These are phyloP conservation scores for Colletotrichum brevisporum DNA, from an alignment of 2,329 filamentous ascomycete genomes.

Conservation along the genomic window DNA sequence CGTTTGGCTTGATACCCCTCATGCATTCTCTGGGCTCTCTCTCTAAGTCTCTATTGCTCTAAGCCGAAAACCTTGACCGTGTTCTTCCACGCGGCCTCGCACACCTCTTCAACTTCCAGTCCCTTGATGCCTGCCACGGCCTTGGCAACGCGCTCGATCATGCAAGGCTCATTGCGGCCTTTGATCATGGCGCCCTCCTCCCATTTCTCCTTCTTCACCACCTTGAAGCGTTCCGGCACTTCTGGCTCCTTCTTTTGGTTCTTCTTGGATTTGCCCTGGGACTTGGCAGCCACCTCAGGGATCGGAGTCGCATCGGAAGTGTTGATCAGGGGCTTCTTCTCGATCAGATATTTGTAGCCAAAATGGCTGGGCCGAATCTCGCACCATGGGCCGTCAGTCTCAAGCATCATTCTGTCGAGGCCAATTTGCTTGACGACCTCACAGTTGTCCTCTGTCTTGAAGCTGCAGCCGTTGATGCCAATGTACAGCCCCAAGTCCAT, in stretches of 20 bases:
- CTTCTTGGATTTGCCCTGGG: slow-evolving; percentile 59
- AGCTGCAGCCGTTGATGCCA: slow-evolving; percentile 95
- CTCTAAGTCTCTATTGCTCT: slow-evolving; percentile 59
- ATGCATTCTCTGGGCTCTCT: slow-evolving; percentile 1
- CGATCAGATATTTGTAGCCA: slow-evolving; percentile 78
- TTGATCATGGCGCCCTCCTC: slow-evolving; percentile 90
- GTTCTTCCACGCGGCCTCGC: slow-evolving; percentile 88
- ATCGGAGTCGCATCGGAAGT: slow-evolving; percentile 41
- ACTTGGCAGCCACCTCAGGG: slow-evolving; percentile 43
- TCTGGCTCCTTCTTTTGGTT: slow-evolving; percentile 74
- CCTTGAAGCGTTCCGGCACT: slow-evolving; percentile 80
- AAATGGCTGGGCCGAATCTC: slow-evolving; percentile 93
- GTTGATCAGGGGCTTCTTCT: slow-evolving; percentile 53
- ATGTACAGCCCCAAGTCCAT: slow-evolving; percentile 88
- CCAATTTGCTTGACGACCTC: slow-evolving; percentile 85
- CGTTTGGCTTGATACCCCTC: slow-evolving; percentile 26
- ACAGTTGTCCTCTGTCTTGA: slow-evolving; percentile 95
- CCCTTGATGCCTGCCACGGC: slow-evolving; percentile 91
- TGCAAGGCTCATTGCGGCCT: slow-evolving; percentile 92
- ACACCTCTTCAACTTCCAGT: slow-evolving; percentile 83
- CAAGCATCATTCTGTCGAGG: slow-evolving; percentile 87
- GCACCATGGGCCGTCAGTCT: slow-evolving; percentile 98
- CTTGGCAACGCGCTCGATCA: slow-evolving; percentile 88
- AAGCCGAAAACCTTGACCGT: slow-evolving; percentile 85
- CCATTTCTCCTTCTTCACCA: slow-evolving; percentile 98